Percentiles rank a stretch among this genome's conserved stretches.
Conservation (phyloP, 495 filamentous ascomycete species). For the Tuber borchii region DNA sequence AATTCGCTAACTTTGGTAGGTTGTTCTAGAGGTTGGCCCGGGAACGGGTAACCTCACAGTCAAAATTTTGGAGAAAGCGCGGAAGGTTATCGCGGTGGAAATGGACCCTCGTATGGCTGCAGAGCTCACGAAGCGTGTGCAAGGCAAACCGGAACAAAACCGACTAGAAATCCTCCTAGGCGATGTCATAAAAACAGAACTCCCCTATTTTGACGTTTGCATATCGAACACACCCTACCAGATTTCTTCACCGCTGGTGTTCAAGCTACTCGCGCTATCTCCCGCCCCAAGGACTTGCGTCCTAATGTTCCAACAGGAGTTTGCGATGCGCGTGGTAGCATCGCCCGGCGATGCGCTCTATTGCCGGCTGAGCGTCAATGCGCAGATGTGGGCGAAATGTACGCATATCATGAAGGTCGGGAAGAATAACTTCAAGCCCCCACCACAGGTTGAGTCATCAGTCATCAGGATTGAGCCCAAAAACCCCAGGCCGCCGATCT, state of each 20-base stretch:
- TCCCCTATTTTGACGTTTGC: constrained; percentile 83
- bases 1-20: constrained; percentile 36
- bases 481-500: constrained; percentile 72
- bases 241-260: constrained; percentile 83
- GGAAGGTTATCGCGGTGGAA: constrained; percentile 83
- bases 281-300: constrained; percentile 70
- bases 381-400: constrained; percentile 87
- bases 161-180: constrained; percentile 77
- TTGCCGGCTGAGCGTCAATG: constrained; percentile 78
- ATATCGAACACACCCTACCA: constrained; percentile 93
- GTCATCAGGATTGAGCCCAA: constrained; percentile 75
- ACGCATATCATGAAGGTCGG: constrained; percentile 79
- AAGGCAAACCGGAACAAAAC: constrained; percentile 73
- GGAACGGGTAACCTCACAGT: constrained; percentile 86
- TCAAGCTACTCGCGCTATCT: constrained; percentile 77
- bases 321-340: constrained; percentile 69
- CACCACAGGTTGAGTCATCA: constrained; percentile 79
- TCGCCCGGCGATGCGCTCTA: constrained; percentile 76
- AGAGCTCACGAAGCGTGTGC: constrained; percentile 89
- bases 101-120: constrained; percentile 95
- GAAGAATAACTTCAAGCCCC: constrained; percentile 89
- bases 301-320: constrained; percentile 84
- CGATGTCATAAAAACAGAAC: constrained; percentile 84
- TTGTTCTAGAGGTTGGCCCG: constrained; percentile 67
- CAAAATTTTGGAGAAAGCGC: constrained; percentile 77